Percentiles rank a stretch among this genome's conserved stretches.
Evolutionary conservation across 441 rosid genomes (phyloP).

Genomic region (Croton laevigatus): DNA sequence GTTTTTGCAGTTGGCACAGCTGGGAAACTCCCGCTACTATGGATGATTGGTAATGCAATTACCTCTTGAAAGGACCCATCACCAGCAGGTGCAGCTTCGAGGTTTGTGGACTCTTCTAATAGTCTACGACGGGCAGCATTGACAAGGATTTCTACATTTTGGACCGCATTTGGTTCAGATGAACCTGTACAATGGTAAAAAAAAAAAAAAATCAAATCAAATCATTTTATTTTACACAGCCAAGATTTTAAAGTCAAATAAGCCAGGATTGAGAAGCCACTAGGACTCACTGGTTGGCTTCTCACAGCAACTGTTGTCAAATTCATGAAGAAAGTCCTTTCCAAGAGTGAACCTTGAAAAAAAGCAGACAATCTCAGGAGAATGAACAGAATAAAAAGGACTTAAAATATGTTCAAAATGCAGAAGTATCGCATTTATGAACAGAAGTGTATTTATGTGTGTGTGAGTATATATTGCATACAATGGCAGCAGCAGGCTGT

Average conservation of each 20-base stretch:
- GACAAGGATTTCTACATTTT: slow-evolving; percentile 28
- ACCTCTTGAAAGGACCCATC: slow-evolving; percentile 28
- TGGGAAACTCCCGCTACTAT: slow-evolving; percentile 64
- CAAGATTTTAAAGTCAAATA: slow-evolving; percentile 7
- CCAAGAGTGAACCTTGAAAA: slow-evolving; percentile 42
- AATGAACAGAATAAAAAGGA: slow-evolving; percentile 11
- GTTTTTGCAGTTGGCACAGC: slow-evolving; percentile 43
- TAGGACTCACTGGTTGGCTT: slow-evolving; percentile 36
- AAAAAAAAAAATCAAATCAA: no score
- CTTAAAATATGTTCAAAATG: background rate
- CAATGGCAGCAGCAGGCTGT: slow-evolving; percentile 23
- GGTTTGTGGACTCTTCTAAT: slow-evolving; percentile 45
- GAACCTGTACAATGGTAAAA: slow-evolving; percentile 27
- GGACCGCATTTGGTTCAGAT: slow-evolving; percentile 21
- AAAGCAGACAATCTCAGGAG: slow-evolving; percentile 25
- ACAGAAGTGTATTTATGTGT: background rate
- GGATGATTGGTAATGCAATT: slow-evolving; percentile 39
- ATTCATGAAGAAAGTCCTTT: slow-evolving; percentile 21
- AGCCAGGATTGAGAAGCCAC: background rate
- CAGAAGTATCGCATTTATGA: background rate
- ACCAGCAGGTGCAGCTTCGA: slow-evolving; percentile 38
- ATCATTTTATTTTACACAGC: slow-evolving; percentile 12
- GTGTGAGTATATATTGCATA: slow-evolving; percentile 17
- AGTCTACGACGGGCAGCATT: slow-evolving; percentile 45
- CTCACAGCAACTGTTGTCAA: slow-evolving; percentile 18